Base-by-base conservation (phyloP, 2,329 filamentous ascomycete species). In the Alternaria postmessia region DNA sequence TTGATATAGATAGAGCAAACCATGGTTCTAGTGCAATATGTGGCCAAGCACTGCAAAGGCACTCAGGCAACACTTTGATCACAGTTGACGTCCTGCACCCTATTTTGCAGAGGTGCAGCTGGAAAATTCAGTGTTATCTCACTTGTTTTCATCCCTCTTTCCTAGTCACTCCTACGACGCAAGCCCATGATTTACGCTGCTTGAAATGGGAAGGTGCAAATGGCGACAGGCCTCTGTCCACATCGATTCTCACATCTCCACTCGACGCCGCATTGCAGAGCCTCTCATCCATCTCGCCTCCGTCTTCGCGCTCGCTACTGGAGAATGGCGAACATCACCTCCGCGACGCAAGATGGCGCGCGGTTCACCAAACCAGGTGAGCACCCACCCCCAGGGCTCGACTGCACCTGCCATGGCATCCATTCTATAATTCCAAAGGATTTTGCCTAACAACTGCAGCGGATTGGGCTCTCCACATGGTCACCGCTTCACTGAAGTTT, bases 401-500 rank as follows among this genome's bases (percentile, higher is more conserved):
- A 38, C 36, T 18, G 36, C 36, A 2, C 36, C 36, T 38, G 36
- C 16, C 36, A 18, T 38, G 36, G 16, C n/a, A 8, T 38, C 16
- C 3, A n/a, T 18, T 8, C 5, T 38, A 16, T 4, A 3, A 22
- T 20, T 41, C 7, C n/a, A 20, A 24, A 9, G 12, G 3, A 14
- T 14, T 3, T 12, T 34, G 20, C 20, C 59, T 59, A 20, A 60
- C 26, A 36, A 16, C 6, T 14, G 16, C 39, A 66, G 63, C 42
- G 1, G 64, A 71, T 5, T 71, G 63, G 68, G 38, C 63, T 0
- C 14, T 49, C 4, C 57, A 63, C 49, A 66, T 66, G 61, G 66
- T 66, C 7, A 46, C 52, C 5, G 63, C 63, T 18, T 58, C 64
- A 6, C 39, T 69, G 18, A 64, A 56, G n/a, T 62, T 54, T 12